Evolutionary conservation across 2,329 filamentous ascomycete species (phyloP).

Genomic region (Venturia carpophila): DNA sequence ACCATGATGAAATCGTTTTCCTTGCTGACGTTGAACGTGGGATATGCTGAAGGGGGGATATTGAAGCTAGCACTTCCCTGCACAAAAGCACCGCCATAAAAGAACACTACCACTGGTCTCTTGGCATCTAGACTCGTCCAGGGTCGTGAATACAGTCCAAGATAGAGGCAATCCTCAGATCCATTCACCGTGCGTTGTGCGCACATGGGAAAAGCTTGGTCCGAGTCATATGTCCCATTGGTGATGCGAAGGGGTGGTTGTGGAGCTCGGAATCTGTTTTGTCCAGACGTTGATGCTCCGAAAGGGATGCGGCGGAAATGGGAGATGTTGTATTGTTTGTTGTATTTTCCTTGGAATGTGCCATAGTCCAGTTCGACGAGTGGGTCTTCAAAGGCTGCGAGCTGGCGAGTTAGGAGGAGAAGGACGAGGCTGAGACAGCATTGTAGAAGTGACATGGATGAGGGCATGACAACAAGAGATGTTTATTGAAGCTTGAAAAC

Average conservation of each 20-base stretch:
- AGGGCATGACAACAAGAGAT: background rate
- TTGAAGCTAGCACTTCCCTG: conserved; percentile 41
- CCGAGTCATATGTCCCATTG: conserved; percentile 47
- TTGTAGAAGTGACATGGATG: background rate
- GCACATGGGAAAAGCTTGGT: conserved; percentile 50
- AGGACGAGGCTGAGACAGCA: background rate
- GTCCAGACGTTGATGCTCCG: conserved; percentile 49
- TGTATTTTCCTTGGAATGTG: conserved; percentile 47
- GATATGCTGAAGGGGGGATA: conserved; percentile 50
- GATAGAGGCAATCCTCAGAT: conserved; percentile 55
- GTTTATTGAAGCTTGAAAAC: background rate
- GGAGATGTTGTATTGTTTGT: conserved; percentile 46
- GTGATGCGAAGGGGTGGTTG: conserved; percentile 46
- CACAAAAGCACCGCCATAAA: conserved; percentile 56
- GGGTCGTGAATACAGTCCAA: conserved; percentile 52
- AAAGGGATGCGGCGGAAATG: conserved; percentile 56
- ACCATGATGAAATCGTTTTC: conserved; percentile 46
- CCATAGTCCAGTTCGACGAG: conserved; percentile 30
- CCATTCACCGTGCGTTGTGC: conserved; percentile 48
- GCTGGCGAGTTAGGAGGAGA: background rate
- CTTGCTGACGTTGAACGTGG: conserved; percentile 48
- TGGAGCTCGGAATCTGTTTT: conserved; percentile 53
- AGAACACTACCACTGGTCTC: conserved; percentile 52
- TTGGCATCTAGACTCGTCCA: conserved; percentile 38
- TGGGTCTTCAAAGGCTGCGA: conserved; percentile 20